phyloP scores from a whole-genome alignment of 345 rosid genomes.

The Aegle marmelos region DNA sequence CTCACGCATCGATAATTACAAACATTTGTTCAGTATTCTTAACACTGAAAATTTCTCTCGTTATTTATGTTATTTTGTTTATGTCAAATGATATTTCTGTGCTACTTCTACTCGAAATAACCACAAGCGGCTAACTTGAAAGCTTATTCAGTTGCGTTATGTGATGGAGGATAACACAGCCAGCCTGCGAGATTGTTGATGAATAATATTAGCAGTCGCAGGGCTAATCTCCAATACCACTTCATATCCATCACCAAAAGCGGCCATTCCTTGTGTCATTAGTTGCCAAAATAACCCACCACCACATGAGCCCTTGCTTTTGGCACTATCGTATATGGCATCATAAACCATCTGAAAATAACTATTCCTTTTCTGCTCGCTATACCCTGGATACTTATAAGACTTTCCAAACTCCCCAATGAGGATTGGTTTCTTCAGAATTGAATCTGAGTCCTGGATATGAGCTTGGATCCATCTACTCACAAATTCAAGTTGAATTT shows the following conservation, averaged over 20 bases:
- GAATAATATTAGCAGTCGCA: conserved; percentile 59
- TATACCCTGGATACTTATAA: conserved; percentile 42
- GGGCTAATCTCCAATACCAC: conserved; percentile 52
- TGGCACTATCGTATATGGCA: conserved; percentile 45
- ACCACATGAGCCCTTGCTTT: conserved; percentile 43
- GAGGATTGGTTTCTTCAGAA: conserved; percentile 55
- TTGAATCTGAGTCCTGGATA: conserved; percentile 34
- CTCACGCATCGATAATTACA: not conserved
- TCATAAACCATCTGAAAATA: conserved; percentile 44
- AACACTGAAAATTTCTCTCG: too few species aligned
- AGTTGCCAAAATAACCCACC: conserved; percentile 98
- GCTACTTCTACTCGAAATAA: too few species aligned
- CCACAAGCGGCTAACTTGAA: not conserved
- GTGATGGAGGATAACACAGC: conserved; percentile 13
- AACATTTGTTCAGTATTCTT: too few species aligned
- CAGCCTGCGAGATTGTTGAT: conserved; percentile 71
- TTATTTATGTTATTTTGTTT: too few species aligned
- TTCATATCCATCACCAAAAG: conserved; percentile 84
- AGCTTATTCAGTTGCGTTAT: too few species aligned
- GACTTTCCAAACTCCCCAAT: conserved; percentile 68
- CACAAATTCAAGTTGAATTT: conserved; percentile 36
- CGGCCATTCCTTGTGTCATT: conserved; percentile 64
- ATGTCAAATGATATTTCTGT: too few species aligned
- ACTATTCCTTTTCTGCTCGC: conserved; percentile 56
- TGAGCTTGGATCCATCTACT: conserved; percentile 53